phyloP scores from a whole-genome alignment of 495 filamentous ascomycete genomes.

The Hypoxylon lienhwacheense region DNA sequence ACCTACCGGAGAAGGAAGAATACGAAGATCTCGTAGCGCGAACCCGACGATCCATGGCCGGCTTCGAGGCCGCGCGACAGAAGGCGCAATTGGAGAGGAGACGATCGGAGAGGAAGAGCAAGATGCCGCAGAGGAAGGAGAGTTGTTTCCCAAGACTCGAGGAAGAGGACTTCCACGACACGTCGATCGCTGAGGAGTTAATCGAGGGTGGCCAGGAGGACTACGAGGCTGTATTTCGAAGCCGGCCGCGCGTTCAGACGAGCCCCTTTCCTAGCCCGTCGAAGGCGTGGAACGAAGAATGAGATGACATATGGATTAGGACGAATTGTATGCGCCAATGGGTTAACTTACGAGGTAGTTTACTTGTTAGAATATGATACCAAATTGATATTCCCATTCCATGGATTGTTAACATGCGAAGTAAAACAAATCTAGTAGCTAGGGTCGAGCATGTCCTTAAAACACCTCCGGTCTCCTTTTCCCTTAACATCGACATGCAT shows the following conservation, averaged over 20 bases:
- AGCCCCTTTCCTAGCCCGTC: conserved; percentile 69
- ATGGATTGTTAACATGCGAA: not conserved
- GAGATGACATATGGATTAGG: not conserved
- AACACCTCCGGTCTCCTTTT: too few species aligned
- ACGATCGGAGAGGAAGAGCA: conserved; percentile 52
- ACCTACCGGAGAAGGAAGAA: conserved; percentile 31
- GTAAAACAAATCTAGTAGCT: too few species aligned
- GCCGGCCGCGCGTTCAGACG: conserved; percentile 72
- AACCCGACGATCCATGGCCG: conserved; percentile 81
- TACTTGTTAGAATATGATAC: conserved; percentile 14
- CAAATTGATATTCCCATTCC: conserved; percentile 17
- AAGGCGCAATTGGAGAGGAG: conserved; percentile 60
- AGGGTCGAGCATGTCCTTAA: too few species aligned
- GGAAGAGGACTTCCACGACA: conserved; percentile 39
- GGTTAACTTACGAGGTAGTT: conserved; percentile 7
- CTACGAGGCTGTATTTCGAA: conserved; percentile 85
- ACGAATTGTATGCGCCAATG: not conserved
- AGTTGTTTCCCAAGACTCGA: conserved; percentile 47
- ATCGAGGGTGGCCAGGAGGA: conserved; percentile 59
- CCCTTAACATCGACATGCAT: too few species aligned
- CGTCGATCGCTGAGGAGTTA: conserved; percentile 37
- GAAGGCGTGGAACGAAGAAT: conserved; percentile 26
- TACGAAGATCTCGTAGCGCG: conserved; percentile 65
- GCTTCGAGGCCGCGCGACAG: conserved; percentile 53
- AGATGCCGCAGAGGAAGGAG: conserved; percentile 40